Conservation (phyloP, 1,284 basidiomycete genomes). For the Marasmius fiardii region DNA sequence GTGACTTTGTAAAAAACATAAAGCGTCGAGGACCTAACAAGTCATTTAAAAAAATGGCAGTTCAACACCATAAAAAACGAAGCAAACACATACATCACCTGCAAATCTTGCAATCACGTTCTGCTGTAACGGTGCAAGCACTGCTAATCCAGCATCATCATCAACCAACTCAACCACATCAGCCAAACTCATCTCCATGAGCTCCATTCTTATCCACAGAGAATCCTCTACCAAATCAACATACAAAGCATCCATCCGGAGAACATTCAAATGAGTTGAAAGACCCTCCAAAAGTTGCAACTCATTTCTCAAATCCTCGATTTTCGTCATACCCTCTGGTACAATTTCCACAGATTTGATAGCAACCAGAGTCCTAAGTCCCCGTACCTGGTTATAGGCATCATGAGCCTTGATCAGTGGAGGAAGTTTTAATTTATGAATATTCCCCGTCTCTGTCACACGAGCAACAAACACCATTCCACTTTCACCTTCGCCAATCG, state of each 20-base stretch:
- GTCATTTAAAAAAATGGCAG: too few relatives aligned
- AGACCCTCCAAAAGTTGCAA: constrained; percentile 50
- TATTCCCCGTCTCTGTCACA: constrained; percentile 31
- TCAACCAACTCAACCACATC: constrained; percentile 65
- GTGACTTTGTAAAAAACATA: constrained; percentile 59
- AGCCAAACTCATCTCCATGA: constrained; percentile 80
- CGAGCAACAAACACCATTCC: constrained; percentile 69
- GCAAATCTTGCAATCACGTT: constrained; percentile 65
- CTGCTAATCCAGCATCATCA: constrained; percentile 55
- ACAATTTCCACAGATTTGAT: constrained; percentile 68
- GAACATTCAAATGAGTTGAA: constrained; percentile 57
- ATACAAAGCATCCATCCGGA: constrained; percentile 66
- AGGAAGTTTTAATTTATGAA: constrained; percentile 34
- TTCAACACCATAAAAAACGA: constrained; percentile 3
- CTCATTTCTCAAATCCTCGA: constrained; percentile 59
- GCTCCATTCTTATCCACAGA: constrained; percentile 81
- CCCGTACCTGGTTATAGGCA: constrained; percentile 27
- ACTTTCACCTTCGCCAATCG: constrained; percentile 78
- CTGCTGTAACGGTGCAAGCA: constrained; percentile 64
- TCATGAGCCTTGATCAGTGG: constrained; percentile 31
- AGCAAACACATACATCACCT: constrained; percentile 55
- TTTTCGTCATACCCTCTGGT: constrained; percentile 56
- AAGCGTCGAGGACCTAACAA: constrained; percentile 57
- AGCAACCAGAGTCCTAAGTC: constrained; percentile 50
- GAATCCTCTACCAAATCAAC: constrained; percentile 62